Conservation (phyloP, 2,329 filamentous ascomycete genomes). For the Ceratocystis diversiconidia region DNA sequence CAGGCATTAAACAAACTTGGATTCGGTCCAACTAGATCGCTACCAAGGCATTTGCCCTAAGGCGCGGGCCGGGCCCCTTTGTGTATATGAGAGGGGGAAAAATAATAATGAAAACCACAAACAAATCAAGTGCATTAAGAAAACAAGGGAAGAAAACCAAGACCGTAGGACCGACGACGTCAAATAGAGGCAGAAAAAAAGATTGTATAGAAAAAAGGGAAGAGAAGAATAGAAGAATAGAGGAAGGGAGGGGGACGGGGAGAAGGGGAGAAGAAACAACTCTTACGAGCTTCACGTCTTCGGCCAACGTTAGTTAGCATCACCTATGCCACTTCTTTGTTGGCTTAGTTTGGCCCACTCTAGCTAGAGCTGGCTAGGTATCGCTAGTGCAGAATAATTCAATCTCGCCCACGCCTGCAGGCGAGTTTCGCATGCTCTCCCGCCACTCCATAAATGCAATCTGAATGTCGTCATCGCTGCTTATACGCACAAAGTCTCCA, state of each 20-base stretch:
- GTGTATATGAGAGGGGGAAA: background rate
- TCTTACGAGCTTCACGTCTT: background rate
- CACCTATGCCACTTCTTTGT: background rate
- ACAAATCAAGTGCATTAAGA: conserved; percentile 10
- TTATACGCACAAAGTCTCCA: conserved; percentile 82
- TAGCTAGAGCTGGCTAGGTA: conserved; percentile 21
- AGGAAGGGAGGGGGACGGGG: conserved; percentile 17
- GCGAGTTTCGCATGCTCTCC: conserved; percentile 41
- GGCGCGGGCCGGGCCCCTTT: background rate
- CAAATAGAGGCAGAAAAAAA: conserved; percentile 17
- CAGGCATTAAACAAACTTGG: conserved; percentile 3
- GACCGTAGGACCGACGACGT: conserved; percentile 7
- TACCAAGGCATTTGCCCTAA: background rate
- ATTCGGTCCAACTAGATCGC: background rate
- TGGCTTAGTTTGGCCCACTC: background rate
- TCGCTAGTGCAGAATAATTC: conserved; percentile 65
- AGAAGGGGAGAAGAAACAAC: background rate
- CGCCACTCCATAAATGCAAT: conserved; percentile 92
- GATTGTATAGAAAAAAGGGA: conserved; percentile 16
- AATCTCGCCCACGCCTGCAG: conserved; percentile 72
- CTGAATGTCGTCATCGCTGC: conserved; percentile 90
- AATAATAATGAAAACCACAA: conserved; percentile 7
- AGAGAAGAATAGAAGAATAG: background rate
- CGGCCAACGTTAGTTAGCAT: background rate
- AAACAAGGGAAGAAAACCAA: conserved; percentile 17